Evolutionary conservation across 192 early-diverging fungal species (phyloP).

Genomic region (Coemansia reversa): DNA sequence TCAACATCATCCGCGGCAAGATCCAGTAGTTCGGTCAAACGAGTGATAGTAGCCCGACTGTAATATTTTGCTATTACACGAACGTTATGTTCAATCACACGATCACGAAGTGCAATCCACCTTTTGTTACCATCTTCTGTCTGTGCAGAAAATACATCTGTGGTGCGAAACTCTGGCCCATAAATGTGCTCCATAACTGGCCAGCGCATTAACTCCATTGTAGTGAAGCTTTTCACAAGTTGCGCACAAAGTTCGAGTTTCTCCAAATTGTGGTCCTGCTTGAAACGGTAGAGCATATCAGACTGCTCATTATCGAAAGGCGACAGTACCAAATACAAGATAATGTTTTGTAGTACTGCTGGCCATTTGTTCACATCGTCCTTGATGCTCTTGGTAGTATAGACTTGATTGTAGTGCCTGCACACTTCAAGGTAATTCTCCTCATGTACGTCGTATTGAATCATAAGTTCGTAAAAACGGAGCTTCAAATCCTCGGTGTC

Average conservation of each 20-base stretch:
- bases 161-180: conserved; percentile 69
- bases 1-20: conserved; percentile 82
- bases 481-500: conserved; percentile 80
- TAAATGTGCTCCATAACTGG: conserved; percentile 89
- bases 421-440: conserved; percentile 85
- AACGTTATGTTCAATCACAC: conserved; percentile 98
- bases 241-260: conserved; percentile 80
- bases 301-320: conserved; percentile 97
- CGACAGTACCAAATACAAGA: conserved; percentile 84
- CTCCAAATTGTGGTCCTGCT: conserved; percentile 75
- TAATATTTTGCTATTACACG: conserved; percentile 98
- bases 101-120: conserved; percentile 82
- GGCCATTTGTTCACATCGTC: conserved; percentile 76
- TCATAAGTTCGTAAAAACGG: conserved; percentile 96
- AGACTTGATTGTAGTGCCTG: conserved; percentile 91
- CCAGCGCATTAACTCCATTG: conserved; percentile 94
- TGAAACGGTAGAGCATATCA: conserved; percentile 86
- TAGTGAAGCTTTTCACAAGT: conserved; percentile 86
- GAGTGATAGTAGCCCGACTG: conserved; percentile 77
- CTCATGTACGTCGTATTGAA: conserved; percentile 90
- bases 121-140: conserved; percentile 78
- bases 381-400: conserved; percentile 79
- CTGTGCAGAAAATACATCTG: conserved; percentile 68
- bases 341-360: conserved; percentile 71
- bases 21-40: conserved; percentile 89